Evolutionary conservation across 768 basidiomycete genomes (phyloP).

Genomic region (Chalciporus piperatus): DNA sequence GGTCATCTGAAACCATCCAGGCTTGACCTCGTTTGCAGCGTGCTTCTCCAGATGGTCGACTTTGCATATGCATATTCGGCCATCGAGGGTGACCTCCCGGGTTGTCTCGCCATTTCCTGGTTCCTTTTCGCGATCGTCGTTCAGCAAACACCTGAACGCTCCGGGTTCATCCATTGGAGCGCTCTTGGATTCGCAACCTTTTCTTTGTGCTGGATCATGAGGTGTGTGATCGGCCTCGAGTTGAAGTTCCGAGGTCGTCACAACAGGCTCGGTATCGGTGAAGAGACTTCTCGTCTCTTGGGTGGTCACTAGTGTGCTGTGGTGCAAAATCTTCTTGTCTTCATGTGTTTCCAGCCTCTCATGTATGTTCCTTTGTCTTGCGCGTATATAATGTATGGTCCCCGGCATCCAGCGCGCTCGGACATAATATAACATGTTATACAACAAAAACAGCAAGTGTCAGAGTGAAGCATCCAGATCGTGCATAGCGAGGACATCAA

Average conservation of each 20-base stretch:
- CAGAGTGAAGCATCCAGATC: constrained; percentile 12
- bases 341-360: neutral
- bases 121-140: constrained; percentile 64
- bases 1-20: neutral
- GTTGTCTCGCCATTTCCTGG: constrained; percentile 65
- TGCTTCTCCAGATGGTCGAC: constrained; percentile 57
- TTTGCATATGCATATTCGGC: constrained; percentile 66
- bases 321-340: neutral
- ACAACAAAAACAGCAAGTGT: constrained; percentile 17
- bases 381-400: constrained; percentile 8
- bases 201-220: constrained; percentile 61
- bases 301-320: constrained; percentile 19
- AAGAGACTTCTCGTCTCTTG: constrained; percentile 32
- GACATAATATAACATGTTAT: constrained; percentile 9
- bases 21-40: constrained; percentile 19
- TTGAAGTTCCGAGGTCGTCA: constrained; percentile 33
- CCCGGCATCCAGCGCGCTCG: constrained; percentile 9
- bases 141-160: constrained; percentile 40
- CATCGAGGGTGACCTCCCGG: constrained; percentile 65
- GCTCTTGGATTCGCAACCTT: constrained; percentile 62
- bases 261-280: constrained; percentile 31
- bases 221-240: constrained; percentile 45
- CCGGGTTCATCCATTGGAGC: constrained; percentile 64
- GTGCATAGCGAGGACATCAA: constrained; percentile 3
- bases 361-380: constrained; percentile 4